Base-by-base conservation (phyloP, 208 protist genomes). In the Acanthamoeba rhysodes region DNA sequence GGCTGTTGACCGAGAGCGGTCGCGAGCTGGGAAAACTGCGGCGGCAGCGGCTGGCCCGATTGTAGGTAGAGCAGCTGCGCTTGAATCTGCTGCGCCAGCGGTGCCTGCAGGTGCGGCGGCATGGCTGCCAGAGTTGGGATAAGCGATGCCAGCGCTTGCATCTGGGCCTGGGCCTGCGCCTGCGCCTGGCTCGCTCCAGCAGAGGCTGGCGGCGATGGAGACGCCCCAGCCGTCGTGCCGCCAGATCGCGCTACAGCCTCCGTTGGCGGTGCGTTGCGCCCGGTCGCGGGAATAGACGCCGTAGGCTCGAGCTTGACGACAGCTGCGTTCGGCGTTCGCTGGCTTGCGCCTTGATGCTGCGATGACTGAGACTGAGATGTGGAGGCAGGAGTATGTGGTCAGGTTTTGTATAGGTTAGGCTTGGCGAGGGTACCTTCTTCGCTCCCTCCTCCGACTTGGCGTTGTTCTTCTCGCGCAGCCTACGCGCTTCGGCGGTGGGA, bases 401-500 rank as follows among this genome's bases (percentile, higher is more conserved):
- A 72, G 66, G 66, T 18, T 32, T 18, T 4, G 12, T 74, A 2
- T 27, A 16, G 24, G 1, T 27, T 2, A 64, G 57, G 24, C 4
- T 18, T 27, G 24, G 57, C 14, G 12, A 82, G 24, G 37, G 22
- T 29, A 55, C 48, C 48, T 55, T 45, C 76, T 84, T 84, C 6
- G n/a, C 78, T 59, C 62, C 62, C 16, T 68, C 62, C 62, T 68
- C 76, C 2, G 76, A 24, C 27, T 68, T 68, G 24, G 62, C 27
- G 24, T 29, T 68, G 62, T 68, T 68, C 24, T 68, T 68, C 62
- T 84, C 76, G 20, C 76, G 37, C 22, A 84, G 48, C 32, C 24
- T 34, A n/a, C 76, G 76, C 27, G 84, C 84, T 37, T 64, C 84
- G 10, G 18, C 76, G 41, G 84, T 90, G 16, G 84, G 84, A 27